A percentile compares a stretch with the other conserved stretches of the same genome.
Conservation (phyloP, 2,329 filamentous ascomycete genomes). For the Aspergillus tanneri region DNA sequence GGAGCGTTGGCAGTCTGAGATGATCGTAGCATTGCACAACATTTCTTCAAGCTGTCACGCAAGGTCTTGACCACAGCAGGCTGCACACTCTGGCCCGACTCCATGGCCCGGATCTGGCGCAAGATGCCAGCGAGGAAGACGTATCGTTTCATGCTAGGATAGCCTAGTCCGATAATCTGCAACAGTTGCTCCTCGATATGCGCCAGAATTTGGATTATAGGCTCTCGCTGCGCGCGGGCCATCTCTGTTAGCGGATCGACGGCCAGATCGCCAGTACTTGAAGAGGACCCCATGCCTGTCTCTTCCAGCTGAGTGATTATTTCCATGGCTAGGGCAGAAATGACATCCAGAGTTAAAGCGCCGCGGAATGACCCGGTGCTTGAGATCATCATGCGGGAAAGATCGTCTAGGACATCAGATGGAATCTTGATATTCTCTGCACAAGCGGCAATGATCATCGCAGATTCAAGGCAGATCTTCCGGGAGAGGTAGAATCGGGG, state of each 20-base stretch:
- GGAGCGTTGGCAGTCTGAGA: background rate
- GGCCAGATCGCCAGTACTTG: background rate
- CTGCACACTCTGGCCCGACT: conserved; percentile 8
- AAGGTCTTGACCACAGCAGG: conserved; percentile 11
- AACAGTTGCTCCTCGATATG: conserved; percentile 20
- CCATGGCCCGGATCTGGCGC: conserved; percentile 12
- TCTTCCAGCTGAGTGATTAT: conserved; percentile 22
- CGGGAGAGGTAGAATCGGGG: conserved; percentile 15
- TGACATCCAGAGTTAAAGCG: conserved; percentile 19
- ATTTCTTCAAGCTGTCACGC: background rate
- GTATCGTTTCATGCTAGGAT: conserved; percentile 13
- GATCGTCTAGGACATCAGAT: conserved; percentile 9
- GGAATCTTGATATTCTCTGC: conserved; percentile 14
- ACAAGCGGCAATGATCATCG: conserved; percentile 17
- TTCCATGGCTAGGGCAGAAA: conserved; percentile 19
- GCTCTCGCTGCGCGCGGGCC: conserved; percentile 18
- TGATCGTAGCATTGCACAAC: background rate
- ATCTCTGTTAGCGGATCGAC: conserved; percentile 17
- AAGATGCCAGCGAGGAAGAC: conserved; percentile 10
- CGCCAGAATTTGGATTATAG: conserved; percentile 18
- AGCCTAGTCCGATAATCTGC: conserved; percentile 17
- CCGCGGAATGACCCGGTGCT: conserved; percentile 19
- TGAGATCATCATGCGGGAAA: conserved; percentile 12
- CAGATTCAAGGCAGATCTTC: conserved; percentile 16
- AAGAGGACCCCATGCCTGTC: background rate